Percentiles rank a stretch among this genome's conserved stretches.
Conservation (phyloP, 768 basidiomycete species). For the Psilocybe subaeruginosa region DNA sequence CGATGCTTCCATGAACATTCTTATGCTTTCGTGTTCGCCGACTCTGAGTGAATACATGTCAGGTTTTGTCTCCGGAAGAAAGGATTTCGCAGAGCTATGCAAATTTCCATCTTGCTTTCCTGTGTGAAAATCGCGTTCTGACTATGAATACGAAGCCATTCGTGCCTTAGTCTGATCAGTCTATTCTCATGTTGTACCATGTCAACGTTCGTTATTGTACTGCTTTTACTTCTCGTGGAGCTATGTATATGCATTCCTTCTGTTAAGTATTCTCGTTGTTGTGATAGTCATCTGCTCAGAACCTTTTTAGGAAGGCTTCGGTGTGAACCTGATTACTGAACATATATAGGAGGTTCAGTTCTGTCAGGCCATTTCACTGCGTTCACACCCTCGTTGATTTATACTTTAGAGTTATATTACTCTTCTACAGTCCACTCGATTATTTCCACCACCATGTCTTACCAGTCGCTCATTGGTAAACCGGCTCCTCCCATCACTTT, state of each 20-base stretch:
- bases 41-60: too few relatives aligned
- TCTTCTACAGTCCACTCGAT: not conserved
- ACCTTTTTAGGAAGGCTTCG: not conserved
- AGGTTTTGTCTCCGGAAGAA: too few relatives aligned
- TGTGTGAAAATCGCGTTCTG: too few relatives aligned
- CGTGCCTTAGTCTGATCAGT: too few relatives aligned
- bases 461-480: constrained; percentile 49
- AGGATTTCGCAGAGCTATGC: too few relatives aligned
- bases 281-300: not conserved
- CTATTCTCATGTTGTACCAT: too few relatives aligned
- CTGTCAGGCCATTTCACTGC: constrained; percentile 10
- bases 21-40: not conserved
- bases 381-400: not conserved
- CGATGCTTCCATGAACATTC: not conserved
- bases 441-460: constrained; percentile 3
- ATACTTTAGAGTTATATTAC: not conserved
- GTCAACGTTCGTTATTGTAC: too few relatives aligned
- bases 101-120: too few relatives aligned
- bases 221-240: not conserved
- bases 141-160: too few relatives aligned
- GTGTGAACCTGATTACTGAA: not conserved
- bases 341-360: constrained; percentile 9
- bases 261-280: not conserved
- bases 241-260: not conserved
- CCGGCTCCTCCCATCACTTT: constrained; percentile 69